phyloP scores from a whole-genome alignment of 345 rosid species.

The Eucalyptus melliodora region DNA sequence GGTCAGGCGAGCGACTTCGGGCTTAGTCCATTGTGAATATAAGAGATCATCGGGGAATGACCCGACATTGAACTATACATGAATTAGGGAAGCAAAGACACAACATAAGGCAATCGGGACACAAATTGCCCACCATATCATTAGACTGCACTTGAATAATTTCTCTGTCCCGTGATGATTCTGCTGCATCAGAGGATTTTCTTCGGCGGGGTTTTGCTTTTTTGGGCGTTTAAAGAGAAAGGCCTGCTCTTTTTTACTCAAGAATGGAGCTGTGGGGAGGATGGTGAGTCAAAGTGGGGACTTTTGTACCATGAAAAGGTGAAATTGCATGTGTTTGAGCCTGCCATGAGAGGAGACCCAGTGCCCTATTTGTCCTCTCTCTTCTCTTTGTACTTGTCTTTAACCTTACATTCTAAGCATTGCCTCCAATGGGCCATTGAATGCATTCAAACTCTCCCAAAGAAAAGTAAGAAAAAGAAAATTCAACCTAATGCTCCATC shows the following conservation, averaged over 20 bases:
- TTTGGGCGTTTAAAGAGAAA: not conserved
- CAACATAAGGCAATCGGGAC: not conserved
- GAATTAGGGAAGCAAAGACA: not conserved
- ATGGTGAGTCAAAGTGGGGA: constrained; percentile 6
- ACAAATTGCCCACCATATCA: not conserved
- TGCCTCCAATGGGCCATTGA: constrained; percentile 7
- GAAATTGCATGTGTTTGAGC: constrained; percentile 23
- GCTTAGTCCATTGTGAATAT: not conserved
- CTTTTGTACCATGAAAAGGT: constrained; percentile 1
- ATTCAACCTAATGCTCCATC: not conserved
- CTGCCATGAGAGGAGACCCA: constrained; percentile 12
- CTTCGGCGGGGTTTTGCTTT: not conserved
- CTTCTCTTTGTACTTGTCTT: not conserved
- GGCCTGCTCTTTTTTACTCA: not conserved
- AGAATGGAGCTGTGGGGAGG: not conserved
- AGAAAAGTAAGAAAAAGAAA: not conserved
- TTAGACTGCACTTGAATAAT: not conserved
- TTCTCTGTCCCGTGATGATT: not conserved
- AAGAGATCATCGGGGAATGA: not conserved
- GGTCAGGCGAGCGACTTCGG: not conserved
- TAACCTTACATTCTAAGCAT: constrained; percentile 19
- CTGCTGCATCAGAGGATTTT: not conserved
- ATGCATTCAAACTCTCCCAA: constrained; percentile 1
- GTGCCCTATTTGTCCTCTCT: not conserved
- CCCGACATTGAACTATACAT: not conserved